phyloP scores from a whole-genome alignment of 2,329 filamentous ascomycete genomes.

The Arthrobotrys megalospora region DNA sequence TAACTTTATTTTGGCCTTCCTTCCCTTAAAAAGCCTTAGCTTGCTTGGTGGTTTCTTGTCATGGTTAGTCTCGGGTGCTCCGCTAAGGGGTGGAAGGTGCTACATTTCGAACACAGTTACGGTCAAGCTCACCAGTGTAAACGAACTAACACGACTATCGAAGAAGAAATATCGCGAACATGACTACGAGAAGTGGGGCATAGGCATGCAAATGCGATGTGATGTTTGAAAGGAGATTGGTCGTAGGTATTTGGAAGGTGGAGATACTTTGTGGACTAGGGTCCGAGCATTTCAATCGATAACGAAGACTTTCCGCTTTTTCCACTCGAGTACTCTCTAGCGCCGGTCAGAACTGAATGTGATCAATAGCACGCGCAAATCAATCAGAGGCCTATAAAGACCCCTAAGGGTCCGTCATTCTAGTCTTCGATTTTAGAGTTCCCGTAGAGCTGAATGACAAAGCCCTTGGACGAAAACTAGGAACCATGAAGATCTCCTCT shows the following conservation, averaged over 20 bases:
- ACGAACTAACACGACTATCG: background rate
- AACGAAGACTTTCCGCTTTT: background rate
- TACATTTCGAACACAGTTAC: background rate
- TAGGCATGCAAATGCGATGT: background rate
- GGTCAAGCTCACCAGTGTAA: background rate
- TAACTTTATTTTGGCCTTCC: constrained; percentile 14
- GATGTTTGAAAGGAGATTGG: background rate
- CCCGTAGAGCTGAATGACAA: background rate
- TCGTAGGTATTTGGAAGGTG: constrained; percentile 5
- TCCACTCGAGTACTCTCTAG: too few species aligned
- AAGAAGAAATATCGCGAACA: constrained; percentile 6
- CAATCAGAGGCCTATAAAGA: background rate
- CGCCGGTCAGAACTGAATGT: background rate
- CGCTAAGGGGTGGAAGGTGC: background rate
- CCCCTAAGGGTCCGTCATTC: background rate
- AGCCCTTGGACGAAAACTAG: background rate
- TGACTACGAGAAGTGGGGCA: background rate
- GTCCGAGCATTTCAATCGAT: background rate
- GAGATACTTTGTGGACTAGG: background rate
- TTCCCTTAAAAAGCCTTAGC: background rate
- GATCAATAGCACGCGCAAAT: too few species aligned
- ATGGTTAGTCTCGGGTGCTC: background rate
- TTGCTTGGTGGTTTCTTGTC: constrained; percentile 11
- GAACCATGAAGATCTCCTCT: constrained; percentile 14
- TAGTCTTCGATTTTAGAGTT: background rate